These are phyloP conservation scores for Neostapfia colusana DNA, from an alignment of 176 grass and related monocot species.

Conservation along the genomic window DNA sequence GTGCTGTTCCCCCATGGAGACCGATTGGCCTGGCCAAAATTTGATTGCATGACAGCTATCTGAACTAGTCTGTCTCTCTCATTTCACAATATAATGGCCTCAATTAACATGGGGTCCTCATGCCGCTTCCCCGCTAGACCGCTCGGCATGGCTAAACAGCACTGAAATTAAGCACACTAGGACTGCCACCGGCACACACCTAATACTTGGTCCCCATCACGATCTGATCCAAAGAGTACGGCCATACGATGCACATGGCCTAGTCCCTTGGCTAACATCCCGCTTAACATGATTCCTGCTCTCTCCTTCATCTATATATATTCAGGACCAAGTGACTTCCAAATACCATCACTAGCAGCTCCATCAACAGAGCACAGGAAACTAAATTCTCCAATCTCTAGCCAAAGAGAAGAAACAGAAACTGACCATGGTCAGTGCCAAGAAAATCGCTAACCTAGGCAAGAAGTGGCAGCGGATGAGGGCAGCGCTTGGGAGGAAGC, in stretches of 20 bases:
- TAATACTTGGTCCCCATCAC: slow-evolving; percentile 9
- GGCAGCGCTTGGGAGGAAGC: background rate
- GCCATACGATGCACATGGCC: background rate
- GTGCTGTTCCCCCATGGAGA: background rate
- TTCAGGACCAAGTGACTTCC: background rate
- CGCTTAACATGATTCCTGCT: background rate
- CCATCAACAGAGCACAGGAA: background rate
- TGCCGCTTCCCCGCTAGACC: background rate
- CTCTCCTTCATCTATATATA: background rate
- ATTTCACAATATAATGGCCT: too few species aligned
- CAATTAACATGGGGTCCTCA: background rate
- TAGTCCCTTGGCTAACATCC: background rate
- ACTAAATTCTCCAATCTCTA: background rate
- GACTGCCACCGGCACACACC: background rate
- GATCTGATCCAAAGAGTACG: background rate
- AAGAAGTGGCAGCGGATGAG: background rate
- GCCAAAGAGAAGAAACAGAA: background rate
- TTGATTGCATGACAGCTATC: background rate
- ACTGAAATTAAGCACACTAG: background rate
- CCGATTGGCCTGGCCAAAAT: too few species aligned
- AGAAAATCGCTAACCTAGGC: background rate
- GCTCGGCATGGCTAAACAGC: background rate
- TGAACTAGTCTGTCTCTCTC: too few species aligned
- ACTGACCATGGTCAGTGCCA: background rate
- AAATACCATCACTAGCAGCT: background rate